A percentile compares a stretch with the other conserved stretches of the same genome.
These are phyloP conservation scores for Botryotinia narcissicola DNA, from an alignment of 2,329 filamentous ascomycete species.

Conservation along the genomic window DNA sequence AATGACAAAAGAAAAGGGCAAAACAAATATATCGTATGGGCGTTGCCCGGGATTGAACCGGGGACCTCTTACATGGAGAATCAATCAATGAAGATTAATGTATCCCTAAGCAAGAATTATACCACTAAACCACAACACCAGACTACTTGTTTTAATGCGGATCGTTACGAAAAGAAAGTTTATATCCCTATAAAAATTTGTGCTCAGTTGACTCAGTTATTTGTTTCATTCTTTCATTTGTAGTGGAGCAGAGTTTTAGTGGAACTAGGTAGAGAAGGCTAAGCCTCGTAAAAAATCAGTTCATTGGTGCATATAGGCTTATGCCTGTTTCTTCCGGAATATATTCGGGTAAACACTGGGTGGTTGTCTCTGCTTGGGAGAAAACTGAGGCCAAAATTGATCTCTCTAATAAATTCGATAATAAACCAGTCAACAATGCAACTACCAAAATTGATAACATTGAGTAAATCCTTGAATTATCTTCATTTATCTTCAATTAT, in stretches of 20 bases:
- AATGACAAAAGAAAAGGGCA: neutral
- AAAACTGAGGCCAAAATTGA: too few species aligned
- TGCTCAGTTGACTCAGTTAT: neutral
- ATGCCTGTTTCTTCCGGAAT: neutral
- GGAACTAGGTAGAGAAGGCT: neutral
- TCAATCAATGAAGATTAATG: neutral
- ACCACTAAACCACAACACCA: constrained; percentile 22
- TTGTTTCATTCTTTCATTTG: neutral
- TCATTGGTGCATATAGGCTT: neutral
- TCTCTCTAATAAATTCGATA: too few species aligned
- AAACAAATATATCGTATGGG: rapidly evolving
- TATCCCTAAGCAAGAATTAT: constrained; percentile 21
- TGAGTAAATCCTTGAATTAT: too few species aligned
- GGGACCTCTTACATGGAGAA: constrained; percentile 20
- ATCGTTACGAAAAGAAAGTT: too few species aligned
- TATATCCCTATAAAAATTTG: too few species aligned
- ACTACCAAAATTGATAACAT: too few species aligned
- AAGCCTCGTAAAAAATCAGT: neutral
- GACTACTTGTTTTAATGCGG: too few species aligned
- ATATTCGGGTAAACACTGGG: neutral
- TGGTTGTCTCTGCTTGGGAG: neutral
- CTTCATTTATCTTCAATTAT: too few species aligned
- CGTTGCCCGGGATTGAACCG: constrained; percentile 21
- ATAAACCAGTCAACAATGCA: too few species aligned
- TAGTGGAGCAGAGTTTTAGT: neutral